Percentiles rank a stretch among this genome's conserved stretches.
Evolutionary conservation across 2,329 filamentous ascomycete genomes (phyloP).

Genomic region (Botrytis aclada): DNA sequence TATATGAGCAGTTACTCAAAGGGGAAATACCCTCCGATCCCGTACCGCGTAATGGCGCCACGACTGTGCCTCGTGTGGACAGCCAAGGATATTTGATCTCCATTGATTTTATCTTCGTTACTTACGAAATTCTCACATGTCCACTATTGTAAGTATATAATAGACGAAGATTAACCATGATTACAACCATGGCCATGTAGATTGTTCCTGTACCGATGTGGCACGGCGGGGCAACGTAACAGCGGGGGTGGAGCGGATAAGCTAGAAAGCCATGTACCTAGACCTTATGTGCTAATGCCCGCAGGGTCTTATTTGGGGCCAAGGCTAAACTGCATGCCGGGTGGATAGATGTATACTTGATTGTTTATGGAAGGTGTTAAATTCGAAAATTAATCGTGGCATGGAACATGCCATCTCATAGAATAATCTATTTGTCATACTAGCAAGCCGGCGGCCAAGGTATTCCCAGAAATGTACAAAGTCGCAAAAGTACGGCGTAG

Average conservation of each 20-base stretch:
- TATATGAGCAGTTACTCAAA: not conserved
- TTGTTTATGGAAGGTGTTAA: not conserved
- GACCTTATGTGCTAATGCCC: not conserved
- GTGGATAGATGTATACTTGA: slow-evolving; percentile 4
- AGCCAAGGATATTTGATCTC: not conserved
- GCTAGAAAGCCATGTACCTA: not conserved
- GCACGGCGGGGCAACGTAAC: slow-evolving; percentile 4
- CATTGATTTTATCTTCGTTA: not conserved
- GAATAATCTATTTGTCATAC: slow-evolving; percentile 13
- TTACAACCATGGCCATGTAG: not conserved
- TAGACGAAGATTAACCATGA: not conserved
- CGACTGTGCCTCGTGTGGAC: not conserved
- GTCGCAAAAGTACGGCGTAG: not conserved
- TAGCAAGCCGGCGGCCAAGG: not conserved
- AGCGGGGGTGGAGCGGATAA: slow-evolving; percentile 6
- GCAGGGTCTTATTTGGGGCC: not conserved
- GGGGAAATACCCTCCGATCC: not conserved
- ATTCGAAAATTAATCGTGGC: not conserved
- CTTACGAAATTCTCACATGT: not conserved
- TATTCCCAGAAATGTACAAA: not conserved
- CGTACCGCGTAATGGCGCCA: slow-evolving; percentile 2
- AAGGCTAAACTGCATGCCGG: not conserved
- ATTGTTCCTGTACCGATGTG: slow-evolving; percentile 3
- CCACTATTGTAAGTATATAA: not conserved
- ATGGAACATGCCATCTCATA: not conserved